phyloP scores from a whole-genome alignment of 495 filamentous ascomycete genomes.

The Penicillium alfredii region DNA sequence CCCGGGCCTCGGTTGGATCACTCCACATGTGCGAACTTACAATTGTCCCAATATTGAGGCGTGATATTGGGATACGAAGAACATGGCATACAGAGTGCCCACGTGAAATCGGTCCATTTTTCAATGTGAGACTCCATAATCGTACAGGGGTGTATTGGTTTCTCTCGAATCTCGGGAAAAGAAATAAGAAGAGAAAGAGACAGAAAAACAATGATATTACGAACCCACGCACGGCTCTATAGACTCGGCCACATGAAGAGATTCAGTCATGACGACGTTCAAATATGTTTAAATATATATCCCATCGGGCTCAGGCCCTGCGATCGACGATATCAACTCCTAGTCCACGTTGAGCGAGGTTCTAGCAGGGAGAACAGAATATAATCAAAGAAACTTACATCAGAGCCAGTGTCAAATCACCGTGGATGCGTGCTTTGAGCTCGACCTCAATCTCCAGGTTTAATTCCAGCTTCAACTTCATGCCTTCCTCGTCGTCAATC shows the following conservation, averaged over 20 bases:
- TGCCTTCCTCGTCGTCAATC: conserved; percentile 41
- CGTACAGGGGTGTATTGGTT: too few relatives aligned
- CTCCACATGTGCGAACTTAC: too few relatives aligned
- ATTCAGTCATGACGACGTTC: too few relatives aligned
- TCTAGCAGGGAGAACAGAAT: conserved; percentile 1
- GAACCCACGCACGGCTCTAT: conserved; percentile 4
- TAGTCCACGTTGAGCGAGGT: conserved; percentile 20
- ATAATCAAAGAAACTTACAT: conserved; percentile 57
- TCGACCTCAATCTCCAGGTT: conserved; percentile 86
- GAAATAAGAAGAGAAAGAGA: background rate
- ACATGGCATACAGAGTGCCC: too few relatives aligned
- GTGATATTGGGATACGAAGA: too few relatives aligned
- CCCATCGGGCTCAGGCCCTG: conserved; percentile 37
- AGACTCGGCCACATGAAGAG: too few relatives aligned
- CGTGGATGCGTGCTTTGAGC: conserved; percentile 84
- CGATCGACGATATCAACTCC: conserved; percentile 29
- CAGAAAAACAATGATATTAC: conserved; percentile 5
- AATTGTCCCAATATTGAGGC: too few relatives aligned
- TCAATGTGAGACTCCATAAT: too few relatives aligned
- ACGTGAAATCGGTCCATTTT: too few relatives aligned
- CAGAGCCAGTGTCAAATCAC: conserved; percentile 77
- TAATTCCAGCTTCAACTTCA: conserved; percentile 72
- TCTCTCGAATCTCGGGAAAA: conserved; percentile 4
- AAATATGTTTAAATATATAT: too few relatives aligned
- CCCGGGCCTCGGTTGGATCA: too few relatives aligned